These are phyloP conservation scores for Penicillium sp. DNA, from an alignment of 2,329 filamentous ascomycete species.

Conservation along the genomic window DNA sequence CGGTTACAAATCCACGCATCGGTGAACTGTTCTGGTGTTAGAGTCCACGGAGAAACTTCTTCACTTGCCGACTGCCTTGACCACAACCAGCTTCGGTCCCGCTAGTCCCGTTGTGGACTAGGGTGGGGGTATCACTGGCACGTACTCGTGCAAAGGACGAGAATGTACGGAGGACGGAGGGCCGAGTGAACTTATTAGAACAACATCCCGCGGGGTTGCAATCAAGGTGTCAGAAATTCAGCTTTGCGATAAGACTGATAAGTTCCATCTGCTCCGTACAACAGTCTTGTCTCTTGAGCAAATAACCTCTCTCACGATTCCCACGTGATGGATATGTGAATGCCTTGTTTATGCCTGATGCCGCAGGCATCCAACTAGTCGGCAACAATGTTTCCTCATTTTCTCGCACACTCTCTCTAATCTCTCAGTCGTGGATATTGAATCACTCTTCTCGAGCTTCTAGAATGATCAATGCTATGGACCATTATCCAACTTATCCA, in stretches of 20 bases:
- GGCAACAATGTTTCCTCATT: too few relatives aligned
- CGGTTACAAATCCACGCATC: conserved; percentile 21
- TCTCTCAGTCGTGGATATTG: too few relatives aligned
- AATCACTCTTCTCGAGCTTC: too few relatives aligned
- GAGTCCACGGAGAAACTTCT: conserved; percentile 22
- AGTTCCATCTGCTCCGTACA: background rate
- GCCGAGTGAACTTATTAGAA: background rate
- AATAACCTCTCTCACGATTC: background rate
- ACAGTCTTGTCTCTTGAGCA: background rate
- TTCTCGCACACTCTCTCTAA: too few relatives aligned
- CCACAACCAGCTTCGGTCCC: conserved; percentile 24
- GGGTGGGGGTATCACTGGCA: conserved; percentile 34
- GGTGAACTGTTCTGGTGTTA: conserved; percentile 30
- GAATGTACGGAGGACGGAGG: background rate
- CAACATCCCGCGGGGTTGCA: background rate
- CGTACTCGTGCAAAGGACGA: background rate
- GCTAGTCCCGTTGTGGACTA: conserved; percentile 29
- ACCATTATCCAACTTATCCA: too few relatives aligned
- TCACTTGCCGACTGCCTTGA: conserved; percentile 21
- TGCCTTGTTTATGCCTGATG: background rate
- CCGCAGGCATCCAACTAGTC: background rate
- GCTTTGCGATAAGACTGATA: background rate
- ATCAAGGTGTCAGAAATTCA: background rate
- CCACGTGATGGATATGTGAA: background rate
- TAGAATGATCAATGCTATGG: too few relatives aligned